Percentiles rank a stretch among this genome's conserved stretches.
Conservation (phyloP, 2,329 filamentous ascomycete species). For the Penicillium sp. region DNA sequence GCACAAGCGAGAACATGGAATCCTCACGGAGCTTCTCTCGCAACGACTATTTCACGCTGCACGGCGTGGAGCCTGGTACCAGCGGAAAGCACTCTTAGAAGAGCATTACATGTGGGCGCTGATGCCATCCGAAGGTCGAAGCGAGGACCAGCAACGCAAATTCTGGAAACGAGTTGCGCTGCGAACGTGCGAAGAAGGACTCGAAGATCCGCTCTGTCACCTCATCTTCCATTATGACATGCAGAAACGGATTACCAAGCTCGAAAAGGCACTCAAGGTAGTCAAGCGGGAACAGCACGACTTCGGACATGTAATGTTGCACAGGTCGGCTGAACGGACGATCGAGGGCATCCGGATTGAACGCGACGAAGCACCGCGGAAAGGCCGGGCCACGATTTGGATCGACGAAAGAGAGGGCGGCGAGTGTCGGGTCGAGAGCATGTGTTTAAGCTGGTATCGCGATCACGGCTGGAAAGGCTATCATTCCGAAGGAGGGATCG, state of each 20-base stretch:
- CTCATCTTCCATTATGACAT: conserved; percentile 90
- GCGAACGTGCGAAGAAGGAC: conserved; percentile 73
- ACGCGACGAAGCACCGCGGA: conserved; percentile 44
- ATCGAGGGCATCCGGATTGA: conserved; percentile 75
- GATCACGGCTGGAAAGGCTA: conserved; percentile 86
- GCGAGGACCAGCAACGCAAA: conserved; percentile 62
- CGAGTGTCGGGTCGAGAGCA: conserved; percentile 83
- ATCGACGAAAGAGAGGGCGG: conserved; percentile 65
- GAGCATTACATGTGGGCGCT: conserved; percentile 84
- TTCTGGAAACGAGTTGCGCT: conserved; percentile 74
- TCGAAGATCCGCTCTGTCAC: conserved; percentile 85
- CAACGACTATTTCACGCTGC: conserved; percentile 82
- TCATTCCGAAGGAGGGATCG: conserved; percentile 83
- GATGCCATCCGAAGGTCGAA: conserved; percentile 45
- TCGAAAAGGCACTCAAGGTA: conserved; percentile 77
- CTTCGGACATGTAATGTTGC: conserved; percentile 77
- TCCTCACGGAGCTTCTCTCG: conserved; percentile 67
- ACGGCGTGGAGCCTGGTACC: conserved; percentile 86
- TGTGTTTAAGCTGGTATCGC: conserved; percentile 86
- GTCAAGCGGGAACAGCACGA: conserved; percentile 84
- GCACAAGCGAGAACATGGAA: conserved; percentile 66
- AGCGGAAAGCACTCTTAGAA: conserved; percentile 86
- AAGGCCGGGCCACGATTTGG: conserved; percentile 66
- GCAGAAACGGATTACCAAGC: conserved; percentile 85
- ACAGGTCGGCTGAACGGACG: conserved; percentile 66